Evolutionary conservation across 116 monocot genomes (phyloP), one percentile per base, ranked within the genome.

Genomic region (Dioscorea cayenensis): DNA sequence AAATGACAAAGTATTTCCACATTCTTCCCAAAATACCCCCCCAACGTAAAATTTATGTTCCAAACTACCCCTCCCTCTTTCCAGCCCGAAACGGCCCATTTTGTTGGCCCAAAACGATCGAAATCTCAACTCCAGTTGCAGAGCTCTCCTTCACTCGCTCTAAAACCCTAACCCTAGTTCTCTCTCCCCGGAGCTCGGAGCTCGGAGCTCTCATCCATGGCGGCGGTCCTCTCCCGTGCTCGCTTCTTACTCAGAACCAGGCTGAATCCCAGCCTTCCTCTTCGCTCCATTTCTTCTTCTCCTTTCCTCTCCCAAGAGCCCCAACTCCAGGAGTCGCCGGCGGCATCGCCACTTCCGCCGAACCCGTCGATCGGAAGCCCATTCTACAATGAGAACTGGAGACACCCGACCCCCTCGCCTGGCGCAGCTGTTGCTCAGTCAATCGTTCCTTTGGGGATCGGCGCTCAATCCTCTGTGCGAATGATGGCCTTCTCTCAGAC

Each of bases 321-420:
- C 17, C 76, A 81, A 76, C 75, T 71, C 19, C 69, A 72, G 7
- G 81, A 71, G 11, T 29, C 76, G 16, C 37, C 74, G 35, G 12
- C 60, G 14, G 12, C 66, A 51, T 19, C 75, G 25, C 89, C 88
- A 0, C 86, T 92, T 16, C 96, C 92, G 20, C 95, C 92, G 1
- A 89, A 78, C 27, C 95, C 95, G 5, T 85, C 87, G 28, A 72
- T 85, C 0, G 92, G 95, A 6, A 84, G 85, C 75, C 96, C 91
- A 12, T 77, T 87, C 72, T 91, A 89, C 81, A 72, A 78, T 7
- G 83, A 91, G 72, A 95, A 95, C 82, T 91, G 95, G 95, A 77
- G 96, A 13, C 86, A 63, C 63, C 84, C 87, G 13, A 72, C 19
- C 68, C 28, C 84, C 28, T 28, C 51, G 62, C 55, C 55, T 0